phyloP scores from a whole-genome alignment of 768 basidiomycete species.

The Trametopsis cervina region DNA sequence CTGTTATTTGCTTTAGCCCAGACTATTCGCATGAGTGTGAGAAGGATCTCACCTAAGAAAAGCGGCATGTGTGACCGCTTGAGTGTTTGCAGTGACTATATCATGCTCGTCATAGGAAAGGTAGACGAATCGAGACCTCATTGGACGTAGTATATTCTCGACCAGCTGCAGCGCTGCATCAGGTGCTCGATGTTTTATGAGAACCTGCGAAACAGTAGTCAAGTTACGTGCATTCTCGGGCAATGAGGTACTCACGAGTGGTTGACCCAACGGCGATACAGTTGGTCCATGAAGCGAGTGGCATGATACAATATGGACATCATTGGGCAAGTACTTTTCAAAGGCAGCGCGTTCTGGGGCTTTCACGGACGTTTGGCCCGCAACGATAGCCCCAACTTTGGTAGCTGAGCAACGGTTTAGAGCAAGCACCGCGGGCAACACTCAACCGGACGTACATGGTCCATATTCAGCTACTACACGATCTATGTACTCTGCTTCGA shows the following conservation, averaged over 20 bases:
- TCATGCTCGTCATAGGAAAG: constrained; percentile 97
- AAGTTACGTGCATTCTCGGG: neutral
- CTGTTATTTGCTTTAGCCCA: constrained; percentile 33
- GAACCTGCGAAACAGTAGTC: constrained; percentile 44
- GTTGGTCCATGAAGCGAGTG: constrained; percentile 94
- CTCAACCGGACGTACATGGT: constrained; percentile 59
- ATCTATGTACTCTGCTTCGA: constrained; percentile 86
- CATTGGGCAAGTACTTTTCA: constrained; percentile 77
- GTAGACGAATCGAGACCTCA: constrained; percentile 84
- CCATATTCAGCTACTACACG: constrained; percentile 83
- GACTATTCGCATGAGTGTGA: neutral
- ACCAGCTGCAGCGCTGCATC: constrained; percentile 70
- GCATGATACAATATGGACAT: constrained; percentile 85
- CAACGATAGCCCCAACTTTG: constrained; percentile 85
- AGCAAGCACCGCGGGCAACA: neutral
- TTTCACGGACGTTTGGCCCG: constrained; percentile 96
- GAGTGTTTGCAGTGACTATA: constrained; percentile 93
- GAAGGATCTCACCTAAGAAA: constrained; percentile 68
- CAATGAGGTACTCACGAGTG: constrained; percentile 53
- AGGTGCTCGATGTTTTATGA: constrained; percentile 82
- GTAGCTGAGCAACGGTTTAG: constrained; percentile 53
- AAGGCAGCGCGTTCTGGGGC: constrained; percentile 89
- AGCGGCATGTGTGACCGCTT: constrained; percentile 96
- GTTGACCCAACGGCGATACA: constrained; percentile 84
- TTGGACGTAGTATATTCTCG: constrained; percentile 72